Evolutionary conservation across 768 basidiomycete genomes (phyloP).

Genomic region (Lenzites betulinus): DNA sequence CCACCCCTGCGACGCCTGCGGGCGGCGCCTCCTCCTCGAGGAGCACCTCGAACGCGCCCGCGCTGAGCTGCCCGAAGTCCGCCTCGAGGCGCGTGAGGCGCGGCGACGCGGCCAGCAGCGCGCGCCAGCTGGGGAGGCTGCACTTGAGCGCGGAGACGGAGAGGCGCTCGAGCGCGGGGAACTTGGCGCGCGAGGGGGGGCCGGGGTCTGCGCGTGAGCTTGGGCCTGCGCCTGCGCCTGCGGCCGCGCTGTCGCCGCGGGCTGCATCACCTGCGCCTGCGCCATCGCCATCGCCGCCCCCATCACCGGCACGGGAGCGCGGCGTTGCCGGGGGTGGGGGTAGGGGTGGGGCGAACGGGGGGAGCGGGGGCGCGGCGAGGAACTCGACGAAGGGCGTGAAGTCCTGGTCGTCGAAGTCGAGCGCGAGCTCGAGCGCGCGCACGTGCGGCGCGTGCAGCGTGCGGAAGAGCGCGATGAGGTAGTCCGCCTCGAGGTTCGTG

Average conservation of each 20-base stretch:
- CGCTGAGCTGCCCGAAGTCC: slow-evolving; percentile 41
- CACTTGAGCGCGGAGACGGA: slow-evolving; percentile 29
- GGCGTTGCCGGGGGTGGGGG: neutral
- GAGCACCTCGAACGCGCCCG: slow-evolving; percentile 24
- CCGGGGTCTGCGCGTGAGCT: neutral
- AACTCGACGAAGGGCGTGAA: slow-evolving; percentile 46
- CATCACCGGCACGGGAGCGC: too few relatives aligned
- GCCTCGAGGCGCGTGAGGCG: slow-evolving; percentile 44
- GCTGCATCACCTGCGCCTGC: too few relatives aligned
- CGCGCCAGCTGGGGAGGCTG: slow-evolving; percentile 25
- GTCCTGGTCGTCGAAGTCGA: slow-evolving; percentile 47
- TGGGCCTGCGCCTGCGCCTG: neutral
- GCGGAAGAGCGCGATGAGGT: slow-evolving; percentile 48
- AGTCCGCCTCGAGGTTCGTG: slow-evolving; percentile 57
- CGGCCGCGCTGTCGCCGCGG: too few relatives aligned
- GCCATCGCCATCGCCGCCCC: too few relatives aligned
- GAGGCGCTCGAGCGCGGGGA: slow-evolving; percentile 30
- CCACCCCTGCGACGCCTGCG: neutral
- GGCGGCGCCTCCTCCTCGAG: slow-evolving; percentile 1
- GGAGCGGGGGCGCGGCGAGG: slow-evolving; percentile 21
- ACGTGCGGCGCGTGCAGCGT: slow-evolving; percentile 49
- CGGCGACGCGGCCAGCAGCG: slow-evolving; percentile 32
- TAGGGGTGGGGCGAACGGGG: slow-evolving; percentile 19
- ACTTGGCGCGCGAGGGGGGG: slow-evolving; percentile 15
- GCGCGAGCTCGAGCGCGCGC: slow-evolving; percentile 47